A percentile compares a stretch with the other conserved stretches of the same genome.
phyloP scores from a whole-genome alignment of 2,329 filamentous ascomycete species.

The Eutypa lata region DNA sequence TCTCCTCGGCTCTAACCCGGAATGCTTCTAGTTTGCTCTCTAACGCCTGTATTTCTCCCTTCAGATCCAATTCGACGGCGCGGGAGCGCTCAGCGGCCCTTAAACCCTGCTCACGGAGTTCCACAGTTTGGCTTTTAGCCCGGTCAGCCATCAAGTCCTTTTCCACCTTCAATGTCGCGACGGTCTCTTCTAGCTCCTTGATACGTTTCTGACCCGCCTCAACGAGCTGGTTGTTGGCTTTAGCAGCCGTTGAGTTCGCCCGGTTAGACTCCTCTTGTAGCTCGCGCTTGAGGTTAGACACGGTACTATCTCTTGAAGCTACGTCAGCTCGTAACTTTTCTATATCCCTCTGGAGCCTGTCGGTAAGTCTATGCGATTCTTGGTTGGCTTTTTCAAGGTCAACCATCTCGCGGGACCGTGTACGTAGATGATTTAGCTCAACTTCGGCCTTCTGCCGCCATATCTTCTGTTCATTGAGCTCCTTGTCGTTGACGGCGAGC shows the following conservation, averaged over 20 bases:
- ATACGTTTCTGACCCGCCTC: slow-evolving; percentile 57
- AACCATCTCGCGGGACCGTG: slow-evolving; percentile 46
- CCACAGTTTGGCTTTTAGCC: slow-evolving; percentile 64
- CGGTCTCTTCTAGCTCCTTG: slow-evolving; percentile 53
- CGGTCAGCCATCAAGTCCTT: slow-evolving; percentile 69
- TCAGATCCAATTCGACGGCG: slow-evolving; percentile 71
- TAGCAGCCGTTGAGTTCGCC: slow-evolving; percentile 64
- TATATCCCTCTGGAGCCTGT: slow-evolving; percentile 37
- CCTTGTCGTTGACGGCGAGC: slow-evolving; percentile 63
- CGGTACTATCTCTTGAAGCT: slow-evolving; percentile 59
- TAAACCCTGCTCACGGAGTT: slow-evolving; percentile 70
- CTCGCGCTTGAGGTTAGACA: slow-evolving; percentile 67
- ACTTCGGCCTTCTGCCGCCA: slow-evolving; percentile 56
- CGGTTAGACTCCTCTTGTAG: slow-evolving; percentile 65
- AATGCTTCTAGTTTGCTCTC: slow-evolving; percentile 90
- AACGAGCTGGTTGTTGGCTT: slow-evolving; percentile 64
- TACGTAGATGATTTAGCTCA: slow-evolving; percentile 46
- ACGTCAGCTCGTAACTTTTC: slow-evolving; percentile 61
- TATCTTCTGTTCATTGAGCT: slow-evolving; percentile 55
- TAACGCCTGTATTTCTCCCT: slow-evolving; percentile 70
- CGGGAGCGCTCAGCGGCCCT: slow-evolving; percentile 68
- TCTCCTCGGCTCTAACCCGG: slow-evolving; percentile 82
- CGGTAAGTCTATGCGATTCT: slow-evolving; percentile 29
- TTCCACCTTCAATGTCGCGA: slow-evolving; percentile 70
- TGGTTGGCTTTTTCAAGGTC: slow-evolving; percentile 55